A percentile compares a stretch with the other conserved stretches of the same genome.
Conservation (phyloP, 2,329 filamentous ascomycete genomes). For the Pseudovirgaria hyperparasitica region DNA sequence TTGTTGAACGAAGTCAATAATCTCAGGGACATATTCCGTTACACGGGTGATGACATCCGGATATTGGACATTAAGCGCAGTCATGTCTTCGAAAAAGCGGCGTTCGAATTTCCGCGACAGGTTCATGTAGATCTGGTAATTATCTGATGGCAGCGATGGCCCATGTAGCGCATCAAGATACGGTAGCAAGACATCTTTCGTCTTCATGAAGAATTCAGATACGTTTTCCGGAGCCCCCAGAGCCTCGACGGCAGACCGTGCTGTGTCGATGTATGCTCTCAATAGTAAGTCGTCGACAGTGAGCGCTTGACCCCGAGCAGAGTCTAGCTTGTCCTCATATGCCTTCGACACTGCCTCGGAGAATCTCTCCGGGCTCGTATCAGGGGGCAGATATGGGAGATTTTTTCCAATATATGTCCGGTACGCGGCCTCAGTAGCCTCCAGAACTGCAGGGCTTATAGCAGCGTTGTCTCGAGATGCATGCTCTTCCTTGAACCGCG, state of each 20-base stretch:
- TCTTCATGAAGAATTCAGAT: slow-evolving; percentile 37
- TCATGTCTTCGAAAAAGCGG: slow-evolving; percentile 74
- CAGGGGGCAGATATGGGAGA: slow-evolving; percentile 36
- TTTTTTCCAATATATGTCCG: slow-evolving; percentile 55
- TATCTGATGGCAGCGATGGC: slow-evolving; percentile 38
- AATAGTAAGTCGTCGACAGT: slow-evolving; percentile 22
- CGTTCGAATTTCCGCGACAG: slow-evolving; percentile 69
- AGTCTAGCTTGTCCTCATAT: slow-evolving; percentile 35
- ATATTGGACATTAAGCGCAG: slow-evolving; percentile 63
- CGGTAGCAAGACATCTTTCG: slow-evolving; percentile 56
- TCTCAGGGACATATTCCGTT: slow-evolving; percentile 74
- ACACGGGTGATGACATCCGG: slow-evolving; percentile 71
- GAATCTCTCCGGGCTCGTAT: slow-evolving; percentile 32
- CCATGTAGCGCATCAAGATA: slow-evolving; percentile 55
- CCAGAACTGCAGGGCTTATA: slow-evolving; percentile 31
- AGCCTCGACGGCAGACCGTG: slow-evolving; percentile 35
- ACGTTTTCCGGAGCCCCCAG: slow-evolving; percentile 15
- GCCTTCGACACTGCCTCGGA: slow-evolving; percentile 28
- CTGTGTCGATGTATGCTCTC: slow-evolving; percentile 66
- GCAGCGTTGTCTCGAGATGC: slow-evolving; percentile 23
- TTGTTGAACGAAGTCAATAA: slow-evolving; percentile 65
- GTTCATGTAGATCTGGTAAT: slow-evolving; percentile 63
- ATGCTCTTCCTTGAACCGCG: slow-evolving; percentile 45
- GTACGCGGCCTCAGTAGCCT: slow-evolving; percentile 35
- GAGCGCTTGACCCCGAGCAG: slow-evolving; percentile 3